A percentile compares a stretch with the other conserved stretches of the same genome.
phyloP scores from a whole-genome alignment of 1,284 basidiomycete genomes.

The Singerocomus inundabilis region DNA sequence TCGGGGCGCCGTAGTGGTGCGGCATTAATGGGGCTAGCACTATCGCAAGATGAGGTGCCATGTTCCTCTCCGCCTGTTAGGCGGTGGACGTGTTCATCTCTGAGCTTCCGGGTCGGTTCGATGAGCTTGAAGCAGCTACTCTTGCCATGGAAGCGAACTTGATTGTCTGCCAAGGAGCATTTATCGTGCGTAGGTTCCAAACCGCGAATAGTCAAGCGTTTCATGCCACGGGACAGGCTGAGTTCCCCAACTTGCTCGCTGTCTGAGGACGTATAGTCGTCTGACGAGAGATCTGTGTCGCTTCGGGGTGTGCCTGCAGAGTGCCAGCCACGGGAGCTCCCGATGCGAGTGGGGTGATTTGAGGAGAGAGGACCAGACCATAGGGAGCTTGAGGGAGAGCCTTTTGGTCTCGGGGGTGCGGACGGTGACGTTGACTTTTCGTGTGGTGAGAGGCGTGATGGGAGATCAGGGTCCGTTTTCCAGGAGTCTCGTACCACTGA shows the following conservation, averaged over 20 bases:
- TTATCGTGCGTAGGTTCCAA: conserved; percentile 33
- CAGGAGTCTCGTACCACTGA: conserved; percentile 70
- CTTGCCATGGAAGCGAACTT: conserved; percentile 59
- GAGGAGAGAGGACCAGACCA: conserved; percentile 8
- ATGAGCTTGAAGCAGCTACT: conserved; percentile 57
- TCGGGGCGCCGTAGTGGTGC: conserved; percentile 30
- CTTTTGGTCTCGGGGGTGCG: conserved; percentile 15
- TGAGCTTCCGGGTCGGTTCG: conserved; percentile 50
- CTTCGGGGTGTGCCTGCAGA: conserved; percentile 21
- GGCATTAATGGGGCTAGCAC: conserved; percentile 22
- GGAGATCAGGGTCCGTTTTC: conserved; percentile 43
- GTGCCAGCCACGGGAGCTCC: conserved; percentile 4
- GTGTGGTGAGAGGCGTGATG: conserved; percentile 14
- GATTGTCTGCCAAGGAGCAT: conserved; percentile 30
- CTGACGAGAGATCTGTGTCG: conserved; percentile 38
- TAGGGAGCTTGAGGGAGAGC: conserved; percentile 13
- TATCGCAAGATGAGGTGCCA: conserved; percentile 17
- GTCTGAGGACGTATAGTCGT: conserved; percentile 38
- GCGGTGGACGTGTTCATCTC: conserved; percentile 44
- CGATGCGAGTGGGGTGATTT: neutral
- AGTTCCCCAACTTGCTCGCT: conserved; percentile 40
- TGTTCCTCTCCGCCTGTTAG: conserved; percentile 20
- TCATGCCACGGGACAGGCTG: conserved; percentile 38
- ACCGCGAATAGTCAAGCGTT: conserved; percentile 40
- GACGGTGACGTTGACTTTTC: conserved; percentile 24